Conservation (phyloP, 768 basidiomycete species). For the Phallus indusiatus region DNA sequence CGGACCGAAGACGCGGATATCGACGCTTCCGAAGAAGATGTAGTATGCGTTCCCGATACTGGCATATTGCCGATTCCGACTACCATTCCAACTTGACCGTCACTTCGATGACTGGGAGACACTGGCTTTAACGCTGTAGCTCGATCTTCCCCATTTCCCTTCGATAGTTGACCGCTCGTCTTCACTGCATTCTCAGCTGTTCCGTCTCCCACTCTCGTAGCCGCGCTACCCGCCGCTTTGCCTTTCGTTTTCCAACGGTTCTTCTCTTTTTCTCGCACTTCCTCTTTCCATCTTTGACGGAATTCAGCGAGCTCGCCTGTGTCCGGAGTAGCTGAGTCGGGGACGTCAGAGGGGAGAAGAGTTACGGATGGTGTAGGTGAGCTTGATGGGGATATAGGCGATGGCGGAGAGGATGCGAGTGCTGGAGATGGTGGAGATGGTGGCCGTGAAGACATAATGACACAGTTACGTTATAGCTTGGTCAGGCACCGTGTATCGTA, state of each 20-base stretch:
- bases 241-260: not conserved
- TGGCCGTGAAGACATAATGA: too few relatives aligned
- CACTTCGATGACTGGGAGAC: not conserved
- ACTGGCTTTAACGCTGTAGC: not conserved
- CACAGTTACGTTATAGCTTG: too few relatives aligned
- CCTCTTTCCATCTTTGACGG: constrained; percentile 64
- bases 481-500: too few relatives aligned
- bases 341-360: not conserved
- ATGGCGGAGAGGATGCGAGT: too few relatives aligned
- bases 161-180: too few relatives aligned
- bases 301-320: constrained; percentile 58
- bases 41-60: too few relatives aligned
- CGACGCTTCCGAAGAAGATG: not conserved
- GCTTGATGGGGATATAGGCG: too few relatives aligned
- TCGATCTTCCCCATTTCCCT: too few relatives aligned
- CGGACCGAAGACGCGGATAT: not conserved
- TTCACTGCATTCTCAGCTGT: not conserved
- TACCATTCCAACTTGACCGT: not conserved
- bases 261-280: constrained; percentile 31
- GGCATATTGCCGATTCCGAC: too few relatives aligned
- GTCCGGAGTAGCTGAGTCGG: constrained; percentile 24
- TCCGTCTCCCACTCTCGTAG: not conserved
- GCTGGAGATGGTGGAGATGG: too few relatives aligned
- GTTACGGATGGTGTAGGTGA: too few relatives aligned
- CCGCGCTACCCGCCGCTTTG: not conserved